Evolutionary conservation across 257 asterid species (phyloP).

Genomic region (Coffea eugenioides): DNA sequence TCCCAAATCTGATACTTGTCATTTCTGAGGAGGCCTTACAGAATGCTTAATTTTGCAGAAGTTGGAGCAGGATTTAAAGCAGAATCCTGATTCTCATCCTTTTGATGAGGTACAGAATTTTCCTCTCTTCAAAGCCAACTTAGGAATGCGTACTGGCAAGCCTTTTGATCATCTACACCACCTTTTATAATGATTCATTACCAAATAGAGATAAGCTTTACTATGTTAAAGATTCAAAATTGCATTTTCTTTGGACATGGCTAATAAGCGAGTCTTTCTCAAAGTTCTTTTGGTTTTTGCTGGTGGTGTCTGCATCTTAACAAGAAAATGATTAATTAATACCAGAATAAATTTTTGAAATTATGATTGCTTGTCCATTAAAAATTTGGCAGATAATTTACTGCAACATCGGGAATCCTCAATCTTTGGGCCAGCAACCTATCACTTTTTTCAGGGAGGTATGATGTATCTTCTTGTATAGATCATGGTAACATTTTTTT

Average conservation of each 20-base stretch:
- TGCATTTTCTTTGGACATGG: background rate
- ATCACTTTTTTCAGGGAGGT: conserved; percentile 98
- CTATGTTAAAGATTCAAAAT: background rate
- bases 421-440: conserved; percentile 92
- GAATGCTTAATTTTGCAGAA: conserved; percentile 36
- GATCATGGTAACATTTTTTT: background rate
- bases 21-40: conserved; percentile 2
- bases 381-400: conserved; percentile 62
- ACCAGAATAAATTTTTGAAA: background rate
- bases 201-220: background rate
- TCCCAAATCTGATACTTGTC: background rate
- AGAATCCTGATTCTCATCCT: conserved; percentile 47
- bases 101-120: conserved; percentile 53
- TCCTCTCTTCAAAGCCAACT: conserved; percentile 2
- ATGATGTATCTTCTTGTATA: conserved; percentile 1
- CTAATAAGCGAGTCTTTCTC: background rate
- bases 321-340: background rate
- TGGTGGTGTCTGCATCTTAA: background rate
- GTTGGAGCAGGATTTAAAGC: conserved; percentile 48
- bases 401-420: conserved; percentile 97
- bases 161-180: background rate
- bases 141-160: background rate
- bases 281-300: background rate
- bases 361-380: conserved; percentile 10
- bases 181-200: background rate